Conservation (phyloP, 805 yeast species). For the Myxozyma geophila region DNA sequence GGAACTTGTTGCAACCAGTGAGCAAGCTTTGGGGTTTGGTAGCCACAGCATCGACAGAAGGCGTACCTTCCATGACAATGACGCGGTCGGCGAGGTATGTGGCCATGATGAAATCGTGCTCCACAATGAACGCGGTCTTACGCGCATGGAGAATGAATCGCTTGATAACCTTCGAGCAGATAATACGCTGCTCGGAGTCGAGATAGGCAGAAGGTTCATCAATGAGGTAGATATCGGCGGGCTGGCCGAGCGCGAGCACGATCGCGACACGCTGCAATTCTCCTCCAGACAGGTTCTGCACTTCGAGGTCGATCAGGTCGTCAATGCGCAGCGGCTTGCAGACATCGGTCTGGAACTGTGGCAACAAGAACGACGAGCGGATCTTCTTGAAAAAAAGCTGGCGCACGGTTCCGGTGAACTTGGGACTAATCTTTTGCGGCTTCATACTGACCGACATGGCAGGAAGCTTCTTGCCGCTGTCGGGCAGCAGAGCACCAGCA, state of each 20-base stretch:
- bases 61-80: conserved; percentile 95
- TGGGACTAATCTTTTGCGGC: conserved; percentile 99
- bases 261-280: conserved; percentile 99
- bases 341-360: conserved; percentile 98
- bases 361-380: conserved; percentile 89
- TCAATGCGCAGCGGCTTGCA: conserved; percentile 93
- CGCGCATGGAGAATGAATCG: conserved; percentile 94
- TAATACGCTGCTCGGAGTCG: conserved; percentile 99
- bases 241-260: conserved; percentile 88
- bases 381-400: conserved; percentile 96
- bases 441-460: conserved; percentile 93
- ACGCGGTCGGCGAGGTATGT: conserved; percentile 98
- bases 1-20: conserved; percentile 96
- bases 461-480: conserved; percentile 77
- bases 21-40: conserved; percentile 88
- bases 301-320: conserved; percentile 95
- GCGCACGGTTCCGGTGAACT: conserved; percentile 97
- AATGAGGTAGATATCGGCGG: conserved; percentile 93
- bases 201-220: conserved; percentile 99
- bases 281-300: conserved; percentile 97
- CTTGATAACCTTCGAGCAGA: conserved; percentile 97
- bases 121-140: conserved; percentile 98
- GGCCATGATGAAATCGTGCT: conserved; percentile 99
- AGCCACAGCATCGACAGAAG: conserved; percentile 84
- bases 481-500: conserved; percentile 92